phyloP scores from a whole-genome alignment of 2,329 filamentous ascomycete genomes.

The Bipolaris bicolor region DNA sequence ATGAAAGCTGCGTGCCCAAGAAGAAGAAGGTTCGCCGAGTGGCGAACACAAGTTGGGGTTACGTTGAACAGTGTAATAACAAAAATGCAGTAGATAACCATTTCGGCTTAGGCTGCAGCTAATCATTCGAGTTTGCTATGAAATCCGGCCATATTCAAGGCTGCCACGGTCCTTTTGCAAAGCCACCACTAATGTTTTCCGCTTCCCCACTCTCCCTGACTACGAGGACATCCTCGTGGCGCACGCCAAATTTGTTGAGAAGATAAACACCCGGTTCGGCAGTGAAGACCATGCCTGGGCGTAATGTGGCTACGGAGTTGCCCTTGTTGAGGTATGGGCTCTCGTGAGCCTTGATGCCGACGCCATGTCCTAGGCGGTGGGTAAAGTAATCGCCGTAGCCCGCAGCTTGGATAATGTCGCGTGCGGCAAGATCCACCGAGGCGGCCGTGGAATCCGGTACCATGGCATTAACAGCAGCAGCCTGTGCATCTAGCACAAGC shows the following conservation, averaged over 20 bases:
- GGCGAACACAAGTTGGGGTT: neutral
- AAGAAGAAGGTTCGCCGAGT: neutral
- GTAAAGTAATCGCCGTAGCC: conserved; percentile 67
- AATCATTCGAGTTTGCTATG: neutral
- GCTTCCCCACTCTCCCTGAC: conserved; percentile 61
- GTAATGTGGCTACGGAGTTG: conserved; percentile 57
- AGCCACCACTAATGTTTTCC: conserved; percentile 61
- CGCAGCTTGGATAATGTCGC: conserved; percentile 62
- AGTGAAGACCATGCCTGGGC: conserved; percentile 67
- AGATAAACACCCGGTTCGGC: conserved; percentile 69
- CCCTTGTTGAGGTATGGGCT: conserved; percentile 69
- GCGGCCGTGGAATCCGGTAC: conserved; percentile 61
- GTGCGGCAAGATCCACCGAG: conserved; percentile 66
- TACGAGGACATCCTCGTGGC: conserved; percentile 67
- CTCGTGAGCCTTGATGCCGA: conserved; percentile 71
- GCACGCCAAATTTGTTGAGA: conserved; percentile 64
- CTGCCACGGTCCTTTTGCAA: conserved; percentile 61
- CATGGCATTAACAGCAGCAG: conserved; percentile 60
- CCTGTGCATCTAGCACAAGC: conserved; percentile 67
- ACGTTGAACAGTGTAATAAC: neutral
- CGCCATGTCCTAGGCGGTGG: conserved; percentile 67
- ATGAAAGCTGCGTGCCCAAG: neutral
- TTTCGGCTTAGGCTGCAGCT: neutral
- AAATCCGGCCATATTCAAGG: conserved; percentile 43
- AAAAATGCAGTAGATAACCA: neutral